Evolutionary conservation across 2,329 filamentous ascomycete genomes (phyloP), one percentile per base, ranked within the genome.

Genomic region (Phoma sp.): DNA sequence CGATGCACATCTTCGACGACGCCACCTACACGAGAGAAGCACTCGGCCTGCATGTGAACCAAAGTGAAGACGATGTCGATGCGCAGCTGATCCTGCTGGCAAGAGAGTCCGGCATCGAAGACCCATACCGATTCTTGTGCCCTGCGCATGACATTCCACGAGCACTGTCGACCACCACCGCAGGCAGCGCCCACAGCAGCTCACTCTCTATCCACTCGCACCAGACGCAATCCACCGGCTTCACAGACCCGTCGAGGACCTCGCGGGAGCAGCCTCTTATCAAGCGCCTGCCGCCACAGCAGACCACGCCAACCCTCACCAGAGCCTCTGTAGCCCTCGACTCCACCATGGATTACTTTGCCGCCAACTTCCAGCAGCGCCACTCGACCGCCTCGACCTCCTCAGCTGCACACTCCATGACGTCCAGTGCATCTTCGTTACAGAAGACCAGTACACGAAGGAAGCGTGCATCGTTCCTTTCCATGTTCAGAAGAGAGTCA

Each of bases 1-100:
- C 65, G 6, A 68, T 66, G 31, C 65, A 68, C 60, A 72, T 75
- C 31, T 74, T 75, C 54, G 72, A 74, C 62, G 65, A 75, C 51
- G 60, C 62, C 37, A 49, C 69, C 37, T 75, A 73, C 49, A 56
- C 61, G 8, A 46, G 62, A n/a, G 72, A 75, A 48, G 73, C 68
- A 5, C 62, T 75, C 22, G 46, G 57, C 24, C 62, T 73, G 12
- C 62, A 65, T 2, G 57, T 55, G 1, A 50, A 54, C 49, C 63
- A 73, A 29, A 68, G 53, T 37, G 73, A 75, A 47, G 71, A 74
- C 50, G 61, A 70, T 17, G 24, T 73, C 31, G 71, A 74, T 40
- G 62, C 65, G 32, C 63, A 68, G 22, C 60, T 74, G 31, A 64
- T 60, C 36, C 45, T 68, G 37, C 53, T 61, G 38, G 72, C 72